phyloP scores from a whole-genome alignment of 2,329 filamentous ascomycete genomes.

The Neopestalotiopsis clavispora region DNA sequence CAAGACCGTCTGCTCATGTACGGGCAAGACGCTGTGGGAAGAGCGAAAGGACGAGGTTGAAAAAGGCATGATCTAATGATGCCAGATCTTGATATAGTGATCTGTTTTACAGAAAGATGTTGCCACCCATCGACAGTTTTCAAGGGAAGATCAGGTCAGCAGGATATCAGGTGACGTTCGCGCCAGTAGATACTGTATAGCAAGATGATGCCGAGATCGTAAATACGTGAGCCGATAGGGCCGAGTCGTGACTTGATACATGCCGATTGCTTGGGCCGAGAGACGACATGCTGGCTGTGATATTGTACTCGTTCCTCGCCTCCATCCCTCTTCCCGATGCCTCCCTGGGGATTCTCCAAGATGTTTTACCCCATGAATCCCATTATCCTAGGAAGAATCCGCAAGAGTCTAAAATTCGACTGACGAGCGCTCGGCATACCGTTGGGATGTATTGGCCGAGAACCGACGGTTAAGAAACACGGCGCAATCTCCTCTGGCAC shows the following conservation, averaged over 20 bases:
- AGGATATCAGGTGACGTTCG: neutral
- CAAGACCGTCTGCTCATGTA: constrained; percentile 97
- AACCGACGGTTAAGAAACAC: neutral
- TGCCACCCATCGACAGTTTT: neutral
- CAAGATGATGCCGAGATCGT: neutral
- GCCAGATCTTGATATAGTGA: neutral
- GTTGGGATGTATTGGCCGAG: neutral
- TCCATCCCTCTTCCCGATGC: neutral
- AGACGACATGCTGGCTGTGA: neutral
- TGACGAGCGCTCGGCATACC: neutral
- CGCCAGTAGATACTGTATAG: neutral
- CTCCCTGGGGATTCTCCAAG: neutral
- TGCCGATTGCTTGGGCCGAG: neutral
- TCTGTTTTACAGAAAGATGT: neutral
- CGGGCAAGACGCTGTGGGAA: constrained; percentile 97
- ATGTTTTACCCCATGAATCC: neutral
- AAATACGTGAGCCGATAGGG: neutral
- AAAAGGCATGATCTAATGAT: constrained; percentile 82
- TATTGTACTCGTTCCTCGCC: neutral
- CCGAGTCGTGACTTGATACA: neutral
- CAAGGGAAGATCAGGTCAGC: neutral
- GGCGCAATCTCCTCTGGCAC: neutral
- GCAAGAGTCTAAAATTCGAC: neutral
- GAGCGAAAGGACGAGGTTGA: constrained; percentile 88
- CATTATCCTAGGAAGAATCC: neutral